Percentiles rank a stretch among this genome's conserved stretches.
Evolutionary conservation across 257 asterid species (phyloP).

Genomic region (Cynanchum wilfordii): DNA sequence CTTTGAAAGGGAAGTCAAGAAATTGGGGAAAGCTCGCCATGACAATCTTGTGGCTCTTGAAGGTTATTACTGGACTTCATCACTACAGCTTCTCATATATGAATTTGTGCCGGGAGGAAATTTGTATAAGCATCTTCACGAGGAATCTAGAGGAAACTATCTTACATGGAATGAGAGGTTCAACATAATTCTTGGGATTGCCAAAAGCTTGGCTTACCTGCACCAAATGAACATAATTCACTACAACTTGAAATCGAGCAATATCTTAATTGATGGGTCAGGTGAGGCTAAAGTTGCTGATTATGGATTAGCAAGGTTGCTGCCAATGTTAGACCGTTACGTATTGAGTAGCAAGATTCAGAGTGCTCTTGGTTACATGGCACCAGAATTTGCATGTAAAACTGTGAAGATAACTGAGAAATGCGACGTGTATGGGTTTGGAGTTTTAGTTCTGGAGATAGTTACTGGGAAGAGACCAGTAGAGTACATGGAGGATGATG

Average conservation of each 20-base stretch:
- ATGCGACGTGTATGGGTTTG: conserved; percentile 87
- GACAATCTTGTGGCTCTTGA: conserved; percentile 61
- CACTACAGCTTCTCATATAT: conserved; percentile 75
- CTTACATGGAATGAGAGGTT: conserved; percentile 77
- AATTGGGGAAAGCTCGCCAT: conserved; percentile 57
- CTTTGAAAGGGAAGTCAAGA: conserved; percentile 72
- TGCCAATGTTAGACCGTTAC: conserved; percentile 74
- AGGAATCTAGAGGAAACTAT: conserved; percentile 41
- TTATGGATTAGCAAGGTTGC: conserved; percentile 66
- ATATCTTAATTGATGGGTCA: conserved; percentile 50
- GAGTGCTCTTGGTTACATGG: conserved; percentile 93
- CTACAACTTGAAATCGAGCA: conserved; percentile 83
- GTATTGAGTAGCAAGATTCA: conserved; percentile 84
- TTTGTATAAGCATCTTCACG: conserved; percentile 70
- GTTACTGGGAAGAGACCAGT: conserved; percentile 82
- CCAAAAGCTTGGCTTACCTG: conserved; percentile 67
- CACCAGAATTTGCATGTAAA: conserved; percentile 86
- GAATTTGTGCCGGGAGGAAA: conserved; percentile 79
- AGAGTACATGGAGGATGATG: conserved; percentile 94
- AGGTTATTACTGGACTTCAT: conserved; percentile 91
- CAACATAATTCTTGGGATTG: conserved; percentile 62
- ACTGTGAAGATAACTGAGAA: conserved; percentile 83
- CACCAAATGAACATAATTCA: conserved; percentile 70
- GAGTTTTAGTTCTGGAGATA: conserved; percentile 63
- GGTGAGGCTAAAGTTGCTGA: conserved; percentile 83